Percentiles rank a stretch among this genome's conserved stretches.
phyloP scores from a whole-genome alignment of 768 basidiomycete genomes.

The Boletellus ananas region DNA sequence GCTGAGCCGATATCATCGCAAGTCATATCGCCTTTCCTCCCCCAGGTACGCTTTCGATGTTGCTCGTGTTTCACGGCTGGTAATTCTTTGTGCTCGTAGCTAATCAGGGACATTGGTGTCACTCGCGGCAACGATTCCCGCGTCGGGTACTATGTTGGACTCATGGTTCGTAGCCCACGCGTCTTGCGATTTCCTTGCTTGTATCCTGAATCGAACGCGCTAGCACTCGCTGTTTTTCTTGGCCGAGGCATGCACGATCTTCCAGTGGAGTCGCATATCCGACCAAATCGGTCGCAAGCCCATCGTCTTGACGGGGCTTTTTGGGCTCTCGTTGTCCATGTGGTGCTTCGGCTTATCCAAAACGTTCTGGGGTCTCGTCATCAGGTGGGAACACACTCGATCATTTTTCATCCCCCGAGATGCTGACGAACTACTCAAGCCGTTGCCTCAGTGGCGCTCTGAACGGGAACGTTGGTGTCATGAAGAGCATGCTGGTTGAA shows the following conservation, averaged over 20 bases:
- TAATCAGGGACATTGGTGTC: conserved; percentile 32
- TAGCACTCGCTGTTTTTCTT: conserved; percentile 50
- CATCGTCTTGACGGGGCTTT: conserved; percentile 42
- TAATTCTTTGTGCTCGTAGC: conserved; percentile 2
- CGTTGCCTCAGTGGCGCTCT: conserved; percentile 45
- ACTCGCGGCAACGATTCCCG: conserved; percentile 43
- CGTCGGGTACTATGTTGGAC: conserved; percentile 46
- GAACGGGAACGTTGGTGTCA: conserved; percentile 54
- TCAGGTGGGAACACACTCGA: conserved; percentile 30
- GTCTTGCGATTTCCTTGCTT: not conserved
- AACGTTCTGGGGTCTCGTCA: conserved; percentile 41
- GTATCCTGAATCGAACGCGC: not conserved
- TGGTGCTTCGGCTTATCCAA: conserved; percentile 46
- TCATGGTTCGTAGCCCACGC: conserved; percentile 36
- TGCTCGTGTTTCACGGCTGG: not conserved
- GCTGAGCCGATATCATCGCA: conserved; percentile 71
- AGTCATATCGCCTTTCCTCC: conserved; percentile 73
- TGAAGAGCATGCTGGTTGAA: conserved; percentile 46
- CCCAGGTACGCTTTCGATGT: conserved; percentile 39
- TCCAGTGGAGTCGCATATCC: conserved; percentile 49
- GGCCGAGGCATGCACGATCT: conserved; percentile 44
- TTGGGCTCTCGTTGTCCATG: conserved; percentile 45
- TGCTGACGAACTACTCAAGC: conserved; percentile 19
- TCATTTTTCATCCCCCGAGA: not conserved
- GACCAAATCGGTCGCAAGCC: conserved; percentile 50